Evolutionary conservation across 148 eudicot species (phyloP).

Genomic region (Vaccinium macrocarpon): DNA sequence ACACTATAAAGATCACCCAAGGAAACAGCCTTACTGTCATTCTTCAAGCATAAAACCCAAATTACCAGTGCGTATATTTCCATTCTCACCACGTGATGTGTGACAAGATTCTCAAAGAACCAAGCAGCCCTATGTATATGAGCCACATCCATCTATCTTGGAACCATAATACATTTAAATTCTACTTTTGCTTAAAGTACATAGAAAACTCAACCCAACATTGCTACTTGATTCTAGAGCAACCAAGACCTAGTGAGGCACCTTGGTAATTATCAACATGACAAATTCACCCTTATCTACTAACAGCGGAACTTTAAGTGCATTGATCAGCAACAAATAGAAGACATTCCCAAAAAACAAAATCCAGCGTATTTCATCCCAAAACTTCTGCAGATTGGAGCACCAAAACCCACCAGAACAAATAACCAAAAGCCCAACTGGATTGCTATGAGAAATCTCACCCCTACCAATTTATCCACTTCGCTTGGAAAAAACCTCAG

Average conservation of each 20-base stretch:
- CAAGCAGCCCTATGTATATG: slow-evolving; percentile 1
- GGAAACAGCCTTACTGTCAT: slow-evolving; percentile 11
- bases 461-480: slow-evolving; percentile 10
- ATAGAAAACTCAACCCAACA: slow-evolving; percentile 5
- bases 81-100: neutral
- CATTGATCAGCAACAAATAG: neutral
- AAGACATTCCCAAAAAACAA: neutral
- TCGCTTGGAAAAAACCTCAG: slow-evolving; percentile 13
- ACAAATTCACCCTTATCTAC: slow-evolving; percentile 13
- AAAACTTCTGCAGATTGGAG: slow-evolving; percentile 10
- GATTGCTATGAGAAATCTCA: slow-evolving; percentile 8
- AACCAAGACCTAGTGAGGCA: slow-evolving; percentile 11
- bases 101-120: neutral
- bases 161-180: neutral
- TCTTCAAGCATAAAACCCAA: slow-evolving; percentile 16
- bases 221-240: slow-evolving; percentile 3
- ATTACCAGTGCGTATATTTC: slow-evolving; percentile 15
- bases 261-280: neutral
- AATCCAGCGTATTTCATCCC: slow-evolving; percentile 11
- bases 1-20: slow-evolving; percentile 19
- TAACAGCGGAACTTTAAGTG: slow-evolving; percentile 9
- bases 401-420: slow-evolving; percentile 19
- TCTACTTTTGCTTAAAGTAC: neutral
- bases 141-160: slow-evolving; percentile 15
- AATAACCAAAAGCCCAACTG: slow-evolving; percentile 2